phyloP scores from a whole-genome alignment of 2,329 filamentous ascomycete genomes.

The Aspergillus chevalieri region DNA sequence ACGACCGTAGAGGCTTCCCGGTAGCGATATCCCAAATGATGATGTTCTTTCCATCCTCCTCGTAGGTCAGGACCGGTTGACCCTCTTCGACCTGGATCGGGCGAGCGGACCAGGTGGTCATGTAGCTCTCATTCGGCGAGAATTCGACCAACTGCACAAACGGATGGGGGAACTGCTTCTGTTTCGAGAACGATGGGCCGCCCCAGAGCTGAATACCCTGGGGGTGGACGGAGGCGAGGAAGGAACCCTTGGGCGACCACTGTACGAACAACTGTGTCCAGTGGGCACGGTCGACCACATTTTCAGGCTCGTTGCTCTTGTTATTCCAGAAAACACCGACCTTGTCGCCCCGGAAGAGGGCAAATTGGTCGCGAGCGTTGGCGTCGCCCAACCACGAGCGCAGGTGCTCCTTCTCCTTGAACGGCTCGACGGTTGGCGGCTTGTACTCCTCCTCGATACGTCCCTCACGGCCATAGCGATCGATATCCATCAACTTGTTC shows the following conservation, averaged over 20 bases:
- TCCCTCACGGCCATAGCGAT: constrained; percentile 90
- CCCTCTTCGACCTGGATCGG: constrained; percentile 89
- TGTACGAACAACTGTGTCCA: constrained; percentile 98
- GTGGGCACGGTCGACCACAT: constrained; percentile 82
- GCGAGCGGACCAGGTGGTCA: constrained; percentile 94
- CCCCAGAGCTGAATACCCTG: constrained; percentile 98
- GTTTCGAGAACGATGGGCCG: constrained; percentile 78
- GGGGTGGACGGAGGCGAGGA: constrained; percentile 85
- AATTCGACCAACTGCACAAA: constrained; percentile 95
- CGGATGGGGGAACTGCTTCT: constrained; percentile 90
- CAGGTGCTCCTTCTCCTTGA: constrained; percentile 87
- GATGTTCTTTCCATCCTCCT: constrained; percentile 99
- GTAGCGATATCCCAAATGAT: constrained; percentile 97
- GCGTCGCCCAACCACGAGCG: constrained; percentile 87
- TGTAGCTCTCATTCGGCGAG: constrained; percentile 84
- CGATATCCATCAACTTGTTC: constrained; percentile 97
- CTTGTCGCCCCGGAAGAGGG: constrained; percentile 84
- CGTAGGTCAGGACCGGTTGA: constrained; percentile 73
- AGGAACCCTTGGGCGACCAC: constrained; percentile 95
- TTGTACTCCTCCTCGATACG: constrained; percentile 87
- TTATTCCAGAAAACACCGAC: constrained; percentile 99
- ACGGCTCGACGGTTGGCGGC: constrained; percentile 73
- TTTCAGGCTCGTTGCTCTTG: constrained; percentile 83
- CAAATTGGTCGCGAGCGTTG: constrained; percentile 89
- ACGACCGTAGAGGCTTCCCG: constrained; percentile 82